A percentile compares a stretch with the other conserved stretches of the same genome.
Evolutionary conservation across 352 stramenopile genomes (phyloP).

Genomic region (Pythium grandisporangium): DNA sequence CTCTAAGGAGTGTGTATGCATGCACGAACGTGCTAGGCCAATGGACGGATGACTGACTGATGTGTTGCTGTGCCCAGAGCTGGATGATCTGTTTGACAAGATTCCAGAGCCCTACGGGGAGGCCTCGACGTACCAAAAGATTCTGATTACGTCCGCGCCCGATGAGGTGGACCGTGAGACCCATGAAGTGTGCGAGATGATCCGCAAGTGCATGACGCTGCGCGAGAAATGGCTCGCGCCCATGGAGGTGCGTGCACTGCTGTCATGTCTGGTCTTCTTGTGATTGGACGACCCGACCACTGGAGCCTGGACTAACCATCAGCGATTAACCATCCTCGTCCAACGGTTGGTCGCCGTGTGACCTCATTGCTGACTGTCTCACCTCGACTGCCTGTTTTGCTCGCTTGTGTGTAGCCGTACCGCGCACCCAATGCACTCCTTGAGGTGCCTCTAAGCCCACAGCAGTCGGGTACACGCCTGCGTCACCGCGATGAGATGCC

Average conservation of each 20-base stretch:
- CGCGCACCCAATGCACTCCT: no score
- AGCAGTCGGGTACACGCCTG: conserved; percentile 20
- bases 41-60: conserved; percentile 1
- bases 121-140: conserved; percentile 58
- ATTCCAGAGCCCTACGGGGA: conserved; percentile 76
- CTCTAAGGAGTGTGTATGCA: no score
- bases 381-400: no score
- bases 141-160: conserved; percentile 57
- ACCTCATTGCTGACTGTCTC: no score
- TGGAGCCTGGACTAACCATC: no score
- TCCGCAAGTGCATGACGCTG: conserved; percentile 66
- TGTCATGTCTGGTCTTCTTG: no score
- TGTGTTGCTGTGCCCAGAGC: conserved; percentile 5
- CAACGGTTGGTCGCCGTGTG: no score
- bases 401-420: no score
- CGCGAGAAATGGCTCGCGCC: conserved; percentile 63
- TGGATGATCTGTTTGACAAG: conserved; percentile 65
- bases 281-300: no score
- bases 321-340: no score
- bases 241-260: no score
- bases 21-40: no score
- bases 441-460: conserved; percentile 23
- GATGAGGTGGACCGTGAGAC: conserved; percentile 70
- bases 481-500: conserved; percentile 65
- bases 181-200: conserved; percentile 65